phyloP scores from a whole-genome alignment of 2,329 filamentous ascomycete genomes.

The Neonectria faginata region DNA sequence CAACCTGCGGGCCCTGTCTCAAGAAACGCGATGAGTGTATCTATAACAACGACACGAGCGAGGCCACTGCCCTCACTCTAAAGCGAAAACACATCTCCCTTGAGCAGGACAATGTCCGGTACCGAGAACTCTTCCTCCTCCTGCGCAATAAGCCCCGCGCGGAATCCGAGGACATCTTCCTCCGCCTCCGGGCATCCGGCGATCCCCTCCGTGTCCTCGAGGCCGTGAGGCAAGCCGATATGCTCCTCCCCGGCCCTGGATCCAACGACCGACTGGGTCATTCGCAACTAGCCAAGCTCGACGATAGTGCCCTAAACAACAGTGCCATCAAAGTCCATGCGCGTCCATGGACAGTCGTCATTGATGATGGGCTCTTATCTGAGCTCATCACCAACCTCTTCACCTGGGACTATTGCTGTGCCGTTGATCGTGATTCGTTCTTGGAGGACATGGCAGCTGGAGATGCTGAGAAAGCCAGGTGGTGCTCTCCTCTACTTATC shows the following conservation, averaged over 20 bases:
- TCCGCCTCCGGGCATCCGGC: not conserved
- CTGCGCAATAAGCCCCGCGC: not conserved
- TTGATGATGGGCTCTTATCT: slow-evolving; percentile 8
- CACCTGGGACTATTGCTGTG: slow-evolving; percentile 3
- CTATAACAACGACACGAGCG: not conserved
- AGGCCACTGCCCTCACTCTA: not conserved
- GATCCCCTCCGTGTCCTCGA: not conserved
- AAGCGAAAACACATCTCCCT: slow-evolving; percentile 1
- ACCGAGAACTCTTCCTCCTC: slow-evolving; percentile 1
- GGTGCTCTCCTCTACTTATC: slow-evolving; percentile 6
- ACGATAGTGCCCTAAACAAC: not conserved
- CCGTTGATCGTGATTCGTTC: not conserved
- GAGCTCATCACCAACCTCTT: slow-evolving; percentile 7
- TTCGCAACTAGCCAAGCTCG: not conserved
- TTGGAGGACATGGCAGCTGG: not conserved
- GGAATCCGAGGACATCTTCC: not conserved
- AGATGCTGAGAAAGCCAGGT: not conserved
- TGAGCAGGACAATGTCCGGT: not conserved
- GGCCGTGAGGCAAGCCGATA: not conserved
- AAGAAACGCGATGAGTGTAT: slow-evolving; percentile 3
- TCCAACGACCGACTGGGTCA: not conserved
- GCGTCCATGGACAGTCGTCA: slow-evolving; percentile 5
- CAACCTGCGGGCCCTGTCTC: not conserved
- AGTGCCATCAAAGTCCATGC: slow-evolving; percentile 6
- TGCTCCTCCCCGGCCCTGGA: not conserved